A percentile compares a stretch with the other conserved stretches of the same genome.
phyloP scores from a whole-genome alignment of 306 rosid species.

The Ormosia semicastrata region DNA sequence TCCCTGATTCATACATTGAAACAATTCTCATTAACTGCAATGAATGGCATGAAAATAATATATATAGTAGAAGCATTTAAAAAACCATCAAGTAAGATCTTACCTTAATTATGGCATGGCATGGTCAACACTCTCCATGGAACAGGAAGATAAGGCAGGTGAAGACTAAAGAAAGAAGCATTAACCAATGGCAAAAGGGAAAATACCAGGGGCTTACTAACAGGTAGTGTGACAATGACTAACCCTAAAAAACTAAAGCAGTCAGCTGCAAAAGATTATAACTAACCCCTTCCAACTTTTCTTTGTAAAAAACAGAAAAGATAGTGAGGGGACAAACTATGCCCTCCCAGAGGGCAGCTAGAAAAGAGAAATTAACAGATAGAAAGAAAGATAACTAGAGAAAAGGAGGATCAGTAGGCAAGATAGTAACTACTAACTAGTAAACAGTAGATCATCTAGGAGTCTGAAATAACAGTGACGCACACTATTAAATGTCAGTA shows the following conservation, averaged over 20 bases:
- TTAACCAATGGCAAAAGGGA: conserved; percentile 13
- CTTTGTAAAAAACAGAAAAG: conserved; percentile 65
- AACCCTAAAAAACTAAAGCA: conserved; percentile 30
- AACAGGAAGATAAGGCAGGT: neutral
- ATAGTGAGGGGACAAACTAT: conserved; percentile 32
- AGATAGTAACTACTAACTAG: conserved; percentile 1
- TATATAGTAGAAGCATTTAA: neutral
- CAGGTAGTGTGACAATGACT: conserved; percentile 28
- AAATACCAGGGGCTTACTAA: neutral
- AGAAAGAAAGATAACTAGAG: conserved; percentile 23
- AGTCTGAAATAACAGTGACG: neutral
- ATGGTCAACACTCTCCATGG: conserved; percentile 36
- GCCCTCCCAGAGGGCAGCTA: conserved; percentile 30
- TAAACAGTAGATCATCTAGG: conserved; percentile 18
- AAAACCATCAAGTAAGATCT: neutral
- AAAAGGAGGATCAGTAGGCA: neutral
- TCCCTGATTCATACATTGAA: conserved; percentile 37
- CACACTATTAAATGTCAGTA: neutral
- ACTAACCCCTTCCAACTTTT: conserved; percentile 57
- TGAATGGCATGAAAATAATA: neutral
- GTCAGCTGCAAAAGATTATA: conserved; percentile 31
- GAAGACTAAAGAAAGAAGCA: conserved; percentile 25
- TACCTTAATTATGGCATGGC: conserved; percentile 47
- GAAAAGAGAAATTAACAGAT: conserved; percentile 22
- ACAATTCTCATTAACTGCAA: conserved; percentile 11